Evolutionary conservation across 495 filamentous ascomycete species (phyloP), one percentile per base, ranked within the genome.

Genomic region (Xylaria flabelliformis): DNA sequence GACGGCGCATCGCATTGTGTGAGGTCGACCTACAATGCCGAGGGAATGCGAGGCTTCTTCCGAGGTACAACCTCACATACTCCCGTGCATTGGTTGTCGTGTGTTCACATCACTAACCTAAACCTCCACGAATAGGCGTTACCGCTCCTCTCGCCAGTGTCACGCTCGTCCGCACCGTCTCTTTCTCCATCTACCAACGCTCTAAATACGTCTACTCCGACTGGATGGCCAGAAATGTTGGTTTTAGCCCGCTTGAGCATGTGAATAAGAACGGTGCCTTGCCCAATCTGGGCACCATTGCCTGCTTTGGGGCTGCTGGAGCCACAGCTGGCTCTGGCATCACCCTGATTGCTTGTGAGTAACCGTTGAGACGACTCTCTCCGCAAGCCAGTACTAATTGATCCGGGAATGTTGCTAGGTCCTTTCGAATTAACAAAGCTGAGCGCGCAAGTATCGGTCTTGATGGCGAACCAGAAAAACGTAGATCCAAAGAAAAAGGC

Each of bases 401-500:
- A 48, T 64, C 46, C 50, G 34, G 32, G 73, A 73, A n/a, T n/a
- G 34, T 64, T n/a, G 41, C 44, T 73, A 97, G 93, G 93, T 78
- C 95, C 95, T 34, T 97, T 98, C 78, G 95, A 98, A 82, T 85
- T 98, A 73, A 96, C 95, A 36, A 98, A 98, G 82, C 87, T 97
- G 65, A 95, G 92, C 68, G 93, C 94, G 17, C 95, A 98, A 79
- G 84, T 96, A 13, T 95, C 94, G 0, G 90, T 96, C n/a, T 82
- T 97, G 72, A 90, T 97, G 85, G 91, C 89, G 50, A 90, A 91
- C 61, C 88, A 89, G 80, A 89, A 86, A 73, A 82, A 91, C 19
- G 82, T 83, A 8, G 80, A 80, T 48, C 80, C 81, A 17, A 74
- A 79, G 63, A 88, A 87, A 72, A 86, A 90, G 53, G 88, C 89